A percentile compares a stretch with the other conserved stretches of the same genome.
Conservation (phyloP, 148 eudicot species). For the Persicaria tinctoria region DNA sequence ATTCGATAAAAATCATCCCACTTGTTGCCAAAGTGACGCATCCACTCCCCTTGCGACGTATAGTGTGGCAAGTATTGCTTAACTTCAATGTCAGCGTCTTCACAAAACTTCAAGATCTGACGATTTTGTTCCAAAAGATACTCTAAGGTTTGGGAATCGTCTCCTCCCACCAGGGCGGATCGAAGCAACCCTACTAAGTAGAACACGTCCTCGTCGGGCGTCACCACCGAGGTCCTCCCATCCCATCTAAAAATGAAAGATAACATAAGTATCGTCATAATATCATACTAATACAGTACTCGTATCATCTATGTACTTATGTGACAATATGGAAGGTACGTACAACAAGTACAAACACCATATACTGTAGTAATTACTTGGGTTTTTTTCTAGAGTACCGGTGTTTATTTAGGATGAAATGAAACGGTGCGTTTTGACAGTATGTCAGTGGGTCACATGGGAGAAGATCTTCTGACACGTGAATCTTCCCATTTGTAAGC, state of each 20-base stretch:
- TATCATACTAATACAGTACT: no score
- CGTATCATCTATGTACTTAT: no score
- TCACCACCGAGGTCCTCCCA: slow-evolving; percentile 43
- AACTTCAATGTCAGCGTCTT: slow-evolving; percentile 35
- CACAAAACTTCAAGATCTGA: slow-evolving; percentile 51
- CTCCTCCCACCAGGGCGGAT: slow-evolving; percentile 33
- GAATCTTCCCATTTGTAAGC: slow-evolving; percentile 40
- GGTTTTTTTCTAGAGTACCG: no score
- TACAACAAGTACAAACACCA: background rate
- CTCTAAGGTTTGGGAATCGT: slow-evolving; percentile 45
- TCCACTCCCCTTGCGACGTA: slow-evolving; percentile 34
- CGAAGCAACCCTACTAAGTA: slow-evolving; percentile 64
- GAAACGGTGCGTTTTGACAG: slow-evolving; percentile 6
- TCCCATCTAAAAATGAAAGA: slow-evolving; percentile 51
- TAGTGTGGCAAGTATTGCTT: slow-evolving; percentile 86
- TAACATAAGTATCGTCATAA: background rate
- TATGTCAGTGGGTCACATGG: slow-evolving; percentile 31
- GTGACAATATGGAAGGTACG: background rate
- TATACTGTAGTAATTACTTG: no score
- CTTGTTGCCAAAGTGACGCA: slow-evolving; percentile 58
- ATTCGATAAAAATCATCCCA: slow-evolving; percentile 48
- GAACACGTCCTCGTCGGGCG: slow-evolving; percentile 74
- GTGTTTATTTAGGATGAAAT: background rate
- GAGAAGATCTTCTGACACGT: slow-evolving; percentile 52
- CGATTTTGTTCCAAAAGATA: slow-evolving; percentile 35